Conservation (phyloP, 163 green algal genomes). For the Chloroidium sp. region DNA sequence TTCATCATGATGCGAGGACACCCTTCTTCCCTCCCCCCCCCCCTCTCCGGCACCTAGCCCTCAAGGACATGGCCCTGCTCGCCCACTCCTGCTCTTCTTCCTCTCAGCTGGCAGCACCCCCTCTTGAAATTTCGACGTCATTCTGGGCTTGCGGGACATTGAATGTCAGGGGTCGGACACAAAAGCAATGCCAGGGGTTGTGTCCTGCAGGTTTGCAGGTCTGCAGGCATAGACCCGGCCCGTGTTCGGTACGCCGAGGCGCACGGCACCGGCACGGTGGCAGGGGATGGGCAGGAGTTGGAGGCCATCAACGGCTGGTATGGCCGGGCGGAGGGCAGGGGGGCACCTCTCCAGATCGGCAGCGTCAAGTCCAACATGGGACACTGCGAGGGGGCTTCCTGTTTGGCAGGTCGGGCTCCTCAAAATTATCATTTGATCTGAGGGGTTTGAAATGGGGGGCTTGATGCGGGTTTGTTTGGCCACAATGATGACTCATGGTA, state of each 20-base stretch:
- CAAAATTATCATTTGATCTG: background rate
- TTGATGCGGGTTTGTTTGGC: background rate
- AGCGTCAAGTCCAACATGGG: conserved; percentile 18
- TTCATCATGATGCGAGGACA: too few species aligned
- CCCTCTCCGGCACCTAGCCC: too few species aligned
- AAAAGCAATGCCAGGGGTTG: too few species aligned
- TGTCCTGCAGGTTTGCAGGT: background rate
- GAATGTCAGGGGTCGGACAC: too few species aligned
- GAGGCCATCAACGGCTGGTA: conserved; percentile 6
- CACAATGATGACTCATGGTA: background rate
- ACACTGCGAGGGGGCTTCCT: conserved; percentile 10
- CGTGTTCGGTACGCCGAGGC: conserved; percentile 10
- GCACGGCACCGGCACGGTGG: conserved; percentile 12
- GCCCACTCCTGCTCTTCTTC: too few species aligned
- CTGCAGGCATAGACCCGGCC: conserved; percentile 1
- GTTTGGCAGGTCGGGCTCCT: conserved; percentile 2
- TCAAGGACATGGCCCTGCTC: too few species aligned
- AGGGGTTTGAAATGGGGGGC: too few species aligned
- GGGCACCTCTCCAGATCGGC: conserved; percentile 7
- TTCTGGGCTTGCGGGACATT: too few species aligned
- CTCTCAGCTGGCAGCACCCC: too few species aligned
- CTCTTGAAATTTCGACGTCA: too few species aligned
- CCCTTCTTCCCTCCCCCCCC: too few species aligned
- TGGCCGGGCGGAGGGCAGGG: background rate
- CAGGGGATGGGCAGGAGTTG: conserved; percentile 10